Evolutionary conservation across 495 filamentous ascomycete species (phyloP).

Genomic region (Penicillium chermesinum): DNA sequence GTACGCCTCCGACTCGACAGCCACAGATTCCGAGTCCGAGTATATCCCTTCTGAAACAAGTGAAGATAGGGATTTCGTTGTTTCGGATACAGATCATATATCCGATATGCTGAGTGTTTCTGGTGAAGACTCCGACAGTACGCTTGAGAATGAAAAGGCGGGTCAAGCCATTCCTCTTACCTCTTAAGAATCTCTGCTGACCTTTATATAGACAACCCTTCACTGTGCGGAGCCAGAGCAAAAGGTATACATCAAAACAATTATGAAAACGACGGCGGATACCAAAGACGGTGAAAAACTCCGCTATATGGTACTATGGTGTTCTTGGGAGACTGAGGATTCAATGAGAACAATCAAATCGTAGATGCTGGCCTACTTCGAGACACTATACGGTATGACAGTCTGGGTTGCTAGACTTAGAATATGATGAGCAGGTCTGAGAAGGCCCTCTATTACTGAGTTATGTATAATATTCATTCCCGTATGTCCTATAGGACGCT

Average conservation of each 20-base stretch:
- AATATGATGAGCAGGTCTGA: too few species aligned
- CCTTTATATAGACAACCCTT: background rate
- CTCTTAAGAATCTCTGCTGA: background rate
- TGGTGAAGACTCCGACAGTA: background rate
- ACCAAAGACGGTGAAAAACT: background rate
- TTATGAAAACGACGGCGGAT: background rate
- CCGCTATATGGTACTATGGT: constrained; percentile 6
- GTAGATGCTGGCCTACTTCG: background rate
- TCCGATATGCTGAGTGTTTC: background rate
- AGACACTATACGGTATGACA: background rate
- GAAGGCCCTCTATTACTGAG: too few species aligned
- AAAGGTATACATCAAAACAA: constrained; percentile 2
- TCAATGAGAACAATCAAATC: background rate
- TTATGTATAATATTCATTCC: too few species aligned
- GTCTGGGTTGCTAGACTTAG: background rate
- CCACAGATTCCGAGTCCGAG: background rate
- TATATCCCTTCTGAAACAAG: constrained; percentile 8
- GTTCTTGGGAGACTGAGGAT: constrained; percentile 5
- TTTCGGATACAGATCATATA: constrained; percentile 3
- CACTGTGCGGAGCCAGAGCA: background rate
- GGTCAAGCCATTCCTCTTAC: background rate
- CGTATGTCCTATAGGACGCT: too few species aligned
- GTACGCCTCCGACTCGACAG: background rate
- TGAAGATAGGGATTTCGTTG: constrained; percentile 8
- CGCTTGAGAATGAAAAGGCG: background rate